These are phyloP conservation scores for Sarocladium strictum DNA, from an alignment of 2,329 filamentous ascomycete species.

Conservation along the genomic window DNA sequence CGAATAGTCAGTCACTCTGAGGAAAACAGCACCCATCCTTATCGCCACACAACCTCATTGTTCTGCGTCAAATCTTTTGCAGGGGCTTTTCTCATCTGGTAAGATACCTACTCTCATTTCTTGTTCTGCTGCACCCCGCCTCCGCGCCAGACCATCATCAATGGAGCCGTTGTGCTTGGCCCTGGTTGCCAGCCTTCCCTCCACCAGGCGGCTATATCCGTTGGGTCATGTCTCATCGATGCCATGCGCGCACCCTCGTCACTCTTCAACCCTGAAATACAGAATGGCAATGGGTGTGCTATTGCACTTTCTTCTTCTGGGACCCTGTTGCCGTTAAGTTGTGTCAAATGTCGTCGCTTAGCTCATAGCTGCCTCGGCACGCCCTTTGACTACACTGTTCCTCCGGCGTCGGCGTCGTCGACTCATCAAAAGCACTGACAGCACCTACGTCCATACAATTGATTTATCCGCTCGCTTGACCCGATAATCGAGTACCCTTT, in stretches of 20 bases:
- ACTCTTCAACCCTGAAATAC: no score
- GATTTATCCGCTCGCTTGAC: neutral
- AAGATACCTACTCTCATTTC: conserved; percentile 3
- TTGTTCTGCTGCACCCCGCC: conserved; percentile 10
- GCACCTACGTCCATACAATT: neutral
- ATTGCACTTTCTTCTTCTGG: neutral
- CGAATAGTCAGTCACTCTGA: neutral
- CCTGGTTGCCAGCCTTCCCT: neutral
- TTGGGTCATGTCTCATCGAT: conserved; percentile 2
- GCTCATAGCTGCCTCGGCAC: neutral
- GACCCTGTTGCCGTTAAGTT: neutral
- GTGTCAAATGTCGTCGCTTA: neutral
- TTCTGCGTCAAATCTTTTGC: no score
- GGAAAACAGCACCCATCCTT: neutral
- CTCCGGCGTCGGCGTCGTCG: neutral
- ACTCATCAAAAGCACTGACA: neutral
- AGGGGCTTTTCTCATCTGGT: neutral
- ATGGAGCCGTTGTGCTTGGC: conserved; percentile 3
- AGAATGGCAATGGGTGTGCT: neutral
- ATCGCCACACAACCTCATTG: neutral
- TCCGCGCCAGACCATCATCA: conserved; percentile 1
- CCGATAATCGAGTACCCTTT: neutral
- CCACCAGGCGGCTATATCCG: neutral
- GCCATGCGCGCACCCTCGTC: no score
- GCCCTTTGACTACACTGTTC: neutral